phyloP scores from a whole-genome alignment of 2,329 filamentous ascomycete species.

The Cladobotryum mycophilum region DNA sequence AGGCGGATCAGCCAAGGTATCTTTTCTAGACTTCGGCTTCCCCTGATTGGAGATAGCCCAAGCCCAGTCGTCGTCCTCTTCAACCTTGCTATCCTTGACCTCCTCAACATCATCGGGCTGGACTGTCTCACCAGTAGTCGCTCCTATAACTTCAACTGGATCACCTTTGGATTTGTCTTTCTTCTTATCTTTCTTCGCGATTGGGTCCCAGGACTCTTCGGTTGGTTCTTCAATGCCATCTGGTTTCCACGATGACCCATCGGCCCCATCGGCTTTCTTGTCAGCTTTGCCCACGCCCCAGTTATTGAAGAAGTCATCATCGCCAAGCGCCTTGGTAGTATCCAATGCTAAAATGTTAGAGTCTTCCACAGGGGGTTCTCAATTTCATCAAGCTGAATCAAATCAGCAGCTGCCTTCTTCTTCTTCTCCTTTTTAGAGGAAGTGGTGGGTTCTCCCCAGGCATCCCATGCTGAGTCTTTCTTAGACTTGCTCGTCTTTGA shows the following conservation, averaged over 20 bases:
- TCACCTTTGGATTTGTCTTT: conserved; percentile 41
- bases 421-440: conserved; percentile 35
- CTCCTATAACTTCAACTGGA: conserved; percentile 41
- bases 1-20: conserved; percentile 35
- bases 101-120: conserved; percentile 42
- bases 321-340: conserved; percentile 27
- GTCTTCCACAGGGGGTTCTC: conserved; percentile 20
- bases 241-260: conserved; percentile 30
- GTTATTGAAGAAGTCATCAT: conserved; percentile 49
- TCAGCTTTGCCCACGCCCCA: conserved; percentile 51
- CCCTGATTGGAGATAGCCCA: conserved; percentile 38
- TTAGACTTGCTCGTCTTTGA: conserved; percentile 16
- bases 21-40: conserved; percentile 36
- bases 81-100: conserved; percentile 36
- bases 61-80: conserved; percentile 36
- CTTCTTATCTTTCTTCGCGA: conserved; percentile 37
- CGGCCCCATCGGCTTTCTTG: conserved; percentile 30
- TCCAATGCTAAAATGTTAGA: conserved; percentile 22
- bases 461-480: conserved; percentile 20
- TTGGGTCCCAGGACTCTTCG: conserved; percentile 33
- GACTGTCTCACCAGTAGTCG: conserved; percentile 39
- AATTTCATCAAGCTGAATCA: conserved; percentile 31
- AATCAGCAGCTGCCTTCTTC: conserved; percentile 32
- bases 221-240: conserved; percentile 39
- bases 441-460: conserved; percentile 14